These are phyloP conservation scores for Cercospora zeae-maydis DNA, from an alignment of 2,329 filamentous ascomycete species.

Conservation along the genomic window DNA sequence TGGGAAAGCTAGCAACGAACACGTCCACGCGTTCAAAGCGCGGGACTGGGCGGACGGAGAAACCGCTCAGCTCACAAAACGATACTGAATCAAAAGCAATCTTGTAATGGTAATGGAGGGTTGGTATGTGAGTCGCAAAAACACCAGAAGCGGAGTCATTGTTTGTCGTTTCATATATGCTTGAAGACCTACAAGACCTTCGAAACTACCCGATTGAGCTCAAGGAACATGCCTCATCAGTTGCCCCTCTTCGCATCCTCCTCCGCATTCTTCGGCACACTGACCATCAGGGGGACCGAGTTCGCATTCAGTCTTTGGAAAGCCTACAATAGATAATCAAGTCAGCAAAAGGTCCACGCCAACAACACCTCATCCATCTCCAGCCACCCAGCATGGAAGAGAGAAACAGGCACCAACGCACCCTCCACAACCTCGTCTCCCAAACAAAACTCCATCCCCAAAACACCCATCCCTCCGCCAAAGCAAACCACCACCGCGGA, in stretches of 20 bases:
- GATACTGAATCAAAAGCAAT: too few species aligned
- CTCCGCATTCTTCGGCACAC: conserved; percentile 52
- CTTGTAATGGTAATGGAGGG: too few species aligned
- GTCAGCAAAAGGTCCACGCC: background rate
- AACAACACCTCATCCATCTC: background rate
- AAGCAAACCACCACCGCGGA: conserved; percentile 41
- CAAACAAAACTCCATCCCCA: conserved; percentile 41
- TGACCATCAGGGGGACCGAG: conserved; percentile 50
- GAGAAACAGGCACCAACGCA: conserved; percentile 29
- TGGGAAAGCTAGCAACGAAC: too few species aligned
- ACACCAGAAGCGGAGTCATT: background rate
- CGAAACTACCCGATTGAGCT: too few species aligned
- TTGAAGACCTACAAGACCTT: background rate
- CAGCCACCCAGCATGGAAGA: background rate
- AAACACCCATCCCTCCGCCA: conserved; percentile 39
- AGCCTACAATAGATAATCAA: conserved; percentile 38
- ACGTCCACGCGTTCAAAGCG: too few species aligned
- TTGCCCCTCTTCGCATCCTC: conserved; percentile 52
- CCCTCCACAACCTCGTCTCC: conserved; percentile 42
- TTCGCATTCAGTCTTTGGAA: conserved; percentile 53
- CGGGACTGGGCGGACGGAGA: background rate
- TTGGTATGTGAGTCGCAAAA: too few species aligned
- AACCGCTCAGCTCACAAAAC: too few species aligned
- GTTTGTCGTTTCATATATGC: background rate
- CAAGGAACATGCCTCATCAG: conserved; percentile 21